Evolutionary conservation across 2,329 filamentous ascomycete species (phyloP).

Genomic region (Conoideocrella luteorostrata): DNA sequence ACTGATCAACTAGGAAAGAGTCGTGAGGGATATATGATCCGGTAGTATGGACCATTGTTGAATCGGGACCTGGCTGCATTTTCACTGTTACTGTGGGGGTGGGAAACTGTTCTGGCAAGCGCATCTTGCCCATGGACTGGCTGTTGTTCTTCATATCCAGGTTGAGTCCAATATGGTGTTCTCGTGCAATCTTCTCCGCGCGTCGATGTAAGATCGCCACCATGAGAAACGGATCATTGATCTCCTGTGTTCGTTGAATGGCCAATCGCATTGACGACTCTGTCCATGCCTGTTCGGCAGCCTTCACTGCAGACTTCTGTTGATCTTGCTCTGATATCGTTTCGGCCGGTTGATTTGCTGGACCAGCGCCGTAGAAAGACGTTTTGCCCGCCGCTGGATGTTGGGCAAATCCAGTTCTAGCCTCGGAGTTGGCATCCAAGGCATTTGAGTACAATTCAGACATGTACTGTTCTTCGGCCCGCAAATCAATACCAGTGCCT

Average conservation of each 20-base stretch:
- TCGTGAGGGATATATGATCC: conserved; percentile 70
- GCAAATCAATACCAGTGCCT: conserved; percentile 79
- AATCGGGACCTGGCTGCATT: conserved; percentile 54
- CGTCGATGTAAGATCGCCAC: conserved; percentile 55
- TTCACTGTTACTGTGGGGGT: conserved; percentile 47
- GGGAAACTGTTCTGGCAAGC: conserved; percentile 41
- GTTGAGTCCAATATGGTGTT: conserved; percentile 51
- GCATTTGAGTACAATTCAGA: conserved; percentile 57
- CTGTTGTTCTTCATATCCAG: conserved; percentile 45
- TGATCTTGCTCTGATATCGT: conserved; percentile 41
- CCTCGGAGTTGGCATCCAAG: conserved; percentile 37
- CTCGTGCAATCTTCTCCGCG: conserved; percentile 51
- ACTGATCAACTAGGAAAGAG: conserved; percentile 70
- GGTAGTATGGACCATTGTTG: conserved; percentile 54
- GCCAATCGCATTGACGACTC: conserved; percentile 57
- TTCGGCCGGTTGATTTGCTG: conserved; percentile 57
- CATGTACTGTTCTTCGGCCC: conserved; percentile 78
- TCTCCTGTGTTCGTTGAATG: conserved; percentile 57
- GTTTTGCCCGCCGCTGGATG: conserved; percentile 49
- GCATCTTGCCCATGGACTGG: conserved; percentile 41
- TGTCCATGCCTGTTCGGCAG: conserved; percentile 59
- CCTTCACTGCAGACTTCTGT: conserved; percentile 59
- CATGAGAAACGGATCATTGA: conserved; percentile 67
- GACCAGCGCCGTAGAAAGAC: conserved; percentile 58
- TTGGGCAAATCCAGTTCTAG: conserved; percentile 42